Percentiles rank a stretch among this genome's conserved stretches.
These are phyloP conservation scores for Spathaspora sp. DNA, from an alignment of 1,139 yeast species.

Conservation along the genomic window DNA sequence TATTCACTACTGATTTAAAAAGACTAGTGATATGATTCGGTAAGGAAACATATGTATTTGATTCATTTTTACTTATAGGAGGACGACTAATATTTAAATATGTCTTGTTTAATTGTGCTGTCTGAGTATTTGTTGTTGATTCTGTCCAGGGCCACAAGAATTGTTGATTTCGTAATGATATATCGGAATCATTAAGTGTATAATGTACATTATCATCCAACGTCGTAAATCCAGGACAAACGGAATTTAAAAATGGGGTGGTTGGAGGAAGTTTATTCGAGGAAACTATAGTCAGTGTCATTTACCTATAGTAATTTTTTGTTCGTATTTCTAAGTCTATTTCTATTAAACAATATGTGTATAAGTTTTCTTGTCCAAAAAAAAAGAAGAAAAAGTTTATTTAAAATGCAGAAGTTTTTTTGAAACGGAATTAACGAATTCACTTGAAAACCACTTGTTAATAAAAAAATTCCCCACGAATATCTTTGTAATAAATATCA, in stretches of 20 bases:
- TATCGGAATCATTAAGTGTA: conserved; percentile 17
- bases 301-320: background rate
- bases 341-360: background rate
- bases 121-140: conserved; percentile 15
- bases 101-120: conserved; percentile 22
- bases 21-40: conserved; percentile 40
- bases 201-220: conserved; percentile 39
- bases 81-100: conserved; percentile 44
- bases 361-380: background rate
- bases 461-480: background rate
- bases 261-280: conserved; percentile 4
- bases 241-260: conserved; percentile 33
- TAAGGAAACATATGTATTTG: conserved; percentile 43
- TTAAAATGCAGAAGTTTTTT: background rate
- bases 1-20: conserved; percentile 28
- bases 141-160: conserved; percentile 37
- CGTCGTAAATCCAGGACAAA: conserved; percentile 37
- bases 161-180: conserved; percentile 11
- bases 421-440: background rate
- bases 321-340: background rate
- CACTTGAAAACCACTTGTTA: too few relatives aligned
- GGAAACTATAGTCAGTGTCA: conserved; percentile 5
- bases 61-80: conserved; percentile 31
- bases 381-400: background rate
- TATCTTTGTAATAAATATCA: background rate